Evolutionary conservation across 306 rosid genomes (phyloP), one percentile per base, ranked within the genome.

Genomic region (Lathyrus oleraceus): DNA sequence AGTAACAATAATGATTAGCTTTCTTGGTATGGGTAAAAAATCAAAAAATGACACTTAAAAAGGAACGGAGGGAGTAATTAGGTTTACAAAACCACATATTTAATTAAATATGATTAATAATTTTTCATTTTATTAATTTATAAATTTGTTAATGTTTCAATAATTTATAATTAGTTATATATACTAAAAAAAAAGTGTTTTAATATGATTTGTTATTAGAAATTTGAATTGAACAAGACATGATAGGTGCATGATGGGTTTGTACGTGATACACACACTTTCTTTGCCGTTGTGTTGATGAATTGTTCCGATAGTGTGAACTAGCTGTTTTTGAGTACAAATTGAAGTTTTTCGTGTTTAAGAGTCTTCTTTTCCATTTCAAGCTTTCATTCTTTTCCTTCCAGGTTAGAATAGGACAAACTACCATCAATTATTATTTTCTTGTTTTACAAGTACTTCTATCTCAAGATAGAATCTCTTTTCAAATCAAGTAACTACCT

Each of bases 221-320:
- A 44, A 44, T 49, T 49, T 0, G 10, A 49, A 49, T 49, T 49
- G 5, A 49, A 8, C 2, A 49, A 3, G 56, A 21, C 25, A 49
- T 49, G 25, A 11, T 30, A 13, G 52, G 20, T 32, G 9, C 38
- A 32, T 35, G 39, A 35, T 35, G 8, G 17, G 32, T 52, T 73
- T 8, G 25, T 40, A 12, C 28, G 69, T 59, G 69, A 58, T 43
- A 49, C 58, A 68, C 80, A 76, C 80, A 76, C 57, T 48, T 60
- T 76, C 56, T 48, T 25, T 60, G 76, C 60, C 28, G 36, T 60
- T 75, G 10, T 23, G 44, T 48, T 76, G 35, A 1, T 36, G 5
- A 2, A 23, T 69, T 76, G 76, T 77, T 77, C 56, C 20, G 10
- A 20, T 71, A 65, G 73, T 38, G 81, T 71, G 82, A 65, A 58